Evolutionary conservation across 305 asterid genomes (phyloP), one percentile per base, ranked within the genome.

Genomic region (Plantago coronopus): DNA sequence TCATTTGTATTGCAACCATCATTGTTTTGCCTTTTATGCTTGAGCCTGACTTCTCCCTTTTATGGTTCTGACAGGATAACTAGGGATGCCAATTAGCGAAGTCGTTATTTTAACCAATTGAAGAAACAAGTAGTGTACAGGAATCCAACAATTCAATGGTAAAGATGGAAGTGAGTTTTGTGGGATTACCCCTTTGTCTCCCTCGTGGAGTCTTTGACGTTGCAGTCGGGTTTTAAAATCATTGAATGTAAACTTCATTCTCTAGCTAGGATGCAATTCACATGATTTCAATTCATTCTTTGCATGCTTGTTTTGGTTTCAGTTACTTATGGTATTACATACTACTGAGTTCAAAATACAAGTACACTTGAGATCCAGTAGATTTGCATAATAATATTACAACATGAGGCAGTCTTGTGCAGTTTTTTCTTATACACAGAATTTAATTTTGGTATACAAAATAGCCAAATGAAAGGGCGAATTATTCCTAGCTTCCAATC

Each of bases 101-200:
- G 2, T 34, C 31, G 42, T 16, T 37, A 53, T 22, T 51, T 22
- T 23, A 51, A 53, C 58, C 58, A 25, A 53, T 25, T 53, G 58
- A 53, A 23, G 38, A 53, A 23, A 53, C 31, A 22, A 51, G 37
- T 25, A 25, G 9, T 53, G 14, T 51, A 51, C 57, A 51, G 57
- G 34, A 50, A 50, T 50, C 22, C 3, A 17, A 22, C 38, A 51
- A 34, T 5, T 22, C 17, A 23, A 14, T 51, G 19, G 57, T 51
- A 50, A 51, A 23, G 19, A 5, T 21, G 38, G 18, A 22, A 14
- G 29, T 22, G 18, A 51, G 23, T 19, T 49, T 49, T 15, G 2
- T 16, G 10, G n/a, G 17, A 22, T 50, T 22, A 50, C 56, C 57
- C 6, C n/a, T 22, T 3, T 50, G 17, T 50, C 37, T 50, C 27